A percentile compares a stretch with the other conserved stretches of the same genome.
Conservation (phyloP, 768 basidiomycete genomes). For the Kwoniella mangroviensis region DNA sequence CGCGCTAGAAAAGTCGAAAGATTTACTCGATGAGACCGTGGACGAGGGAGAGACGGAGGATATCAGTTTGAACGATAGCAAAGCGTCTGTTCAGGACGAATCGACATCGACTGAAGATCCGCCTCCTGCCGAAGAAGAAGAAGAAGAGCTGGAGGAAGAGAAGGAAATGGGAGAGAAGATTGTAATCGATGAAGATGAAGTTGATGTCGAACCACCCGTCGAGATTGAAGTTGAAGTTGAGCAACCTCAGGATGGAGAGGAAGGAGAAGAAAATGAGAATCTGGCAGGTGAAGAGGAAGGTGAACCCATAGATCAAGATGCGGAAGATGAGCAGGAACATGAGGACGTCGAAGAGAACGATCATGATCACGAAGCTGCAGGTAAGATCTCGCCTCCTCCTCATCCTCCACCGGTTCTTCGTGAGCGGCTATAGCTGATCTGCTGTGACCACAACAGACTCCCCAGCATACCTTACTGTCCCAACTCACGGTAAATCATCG, state of each 20-base stretch:
- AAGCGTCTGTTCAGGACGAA: constrained; percentile 1
- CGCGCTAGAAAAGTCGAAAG: constrained; percentile 3
- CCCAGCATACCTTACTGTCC: constrained; percentile 59
- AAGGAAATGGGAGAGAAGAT: constrained; percentile 16
- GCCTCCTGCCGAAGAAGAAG: constrained; percentile 17
- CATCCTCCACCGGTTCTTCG: not conserved
- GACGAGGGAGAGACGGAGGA: constrained; percentile 9
- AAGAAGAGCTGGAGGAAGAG: constrained; percentile 29
- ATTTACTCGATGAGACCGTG: constrained; percentile 14
- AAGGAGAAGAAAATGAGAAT: not conserved
- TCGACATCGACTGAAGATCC: not conserved
- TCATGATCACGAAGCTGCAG: constrained; percentile 17
- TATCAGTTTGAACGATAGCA: not conserved
- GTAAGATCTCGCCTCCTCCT: constrained; percentile 4
- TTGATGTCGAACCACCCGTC: constrained; percentile 5
- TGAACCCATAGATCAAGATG: not conserved
- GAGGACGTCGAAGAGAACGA: constrained; percentile 8
- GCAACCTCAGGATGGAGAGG: not conserved
- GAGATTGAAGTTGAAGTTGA: constrained; percentile 15
- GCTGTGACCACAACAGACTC: constrained; percentile 6
- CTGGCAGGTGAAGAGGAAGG: not conserved
- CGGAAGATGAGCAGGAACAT: constrained; percentile 7
- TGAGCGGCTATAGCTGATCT: not conserved
- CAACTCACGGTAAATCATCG: constrained; percentile 60
- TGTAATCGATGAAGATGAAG: constrained; percentile 26